phyloP scores from a whole-genome alignment of 768 basidiomycete species.

The Suillus paluster region DNA sequence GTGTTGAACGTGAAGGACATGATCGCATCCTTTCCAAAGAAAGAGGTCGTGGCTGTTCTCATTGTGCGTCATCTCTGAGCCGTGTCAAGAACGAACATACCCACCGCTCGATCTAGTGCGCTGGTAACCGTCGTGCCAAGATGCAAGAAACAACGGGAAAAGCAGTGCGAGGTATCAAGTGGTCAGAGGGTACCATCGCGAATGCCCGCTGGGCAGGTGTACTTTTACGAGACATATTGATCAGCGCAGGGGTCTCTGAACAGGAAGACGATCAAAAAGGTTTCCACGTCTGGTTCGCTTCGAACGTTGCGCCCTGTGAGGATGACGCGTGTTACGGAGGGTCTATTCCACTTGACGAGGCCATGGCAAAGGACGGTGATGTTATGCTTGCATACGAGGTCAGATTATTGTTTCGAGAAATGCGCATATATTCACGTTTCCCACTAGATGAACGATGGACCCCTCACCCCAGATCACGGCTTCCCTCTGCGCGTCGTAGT shows the following conservation, averaged over 20 bases:
- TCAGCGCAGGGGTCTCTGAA: conserved; percentile 43
- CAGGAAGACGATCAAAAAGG: conserved; percentile 24
- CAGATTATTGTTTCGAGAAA: background rate
- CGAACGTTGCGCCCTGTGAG: conserved; percentile 61
- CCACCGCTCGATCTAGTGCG: conserved; percentile 44
- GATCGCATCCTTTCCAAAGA: conserved; percentile 18
- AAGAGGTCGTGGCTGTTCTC: conserved; percentile 53
- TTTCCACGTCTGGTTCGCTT: conserved; percentile 63
- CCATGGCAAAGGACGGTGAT: conserved; percentile 48
- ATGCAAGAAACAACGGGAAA: conserved; percentile 58
- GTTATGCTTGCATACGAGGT: conserved; percentile 70
- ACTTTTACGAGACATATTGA: conserved; percentile 59
- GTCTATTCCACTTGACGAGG: conserved; percentile 61
- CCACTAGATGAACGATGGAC: conserved; percentile 63
- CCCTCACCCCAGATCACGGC: conserved; percentile 62
- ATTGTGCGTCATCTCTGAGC: conserved; percentile 45
- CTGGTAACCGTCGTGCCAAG: conserved; percentile 68
- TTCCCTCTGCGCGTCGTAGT: conserved; percentile 70
- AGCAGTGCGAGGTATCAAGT: conserved; percentile 59
- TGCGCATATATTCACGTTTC: conserved; percentile 4
- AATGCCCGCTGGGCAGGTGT: conserved; percentile 73
- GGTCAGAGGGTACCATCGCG: conserved; percentile 71
- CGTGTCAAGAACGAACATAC: conserved; percentile 3
- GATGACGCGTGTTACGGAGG: conserved; percentile 67
- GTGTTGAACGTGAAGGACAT: conserved; percentile 26